Evolutionary conservation across 768 basidiomycete genomes (phyloP).

Genomic region (Tylopilus subfusipes): DNA sequence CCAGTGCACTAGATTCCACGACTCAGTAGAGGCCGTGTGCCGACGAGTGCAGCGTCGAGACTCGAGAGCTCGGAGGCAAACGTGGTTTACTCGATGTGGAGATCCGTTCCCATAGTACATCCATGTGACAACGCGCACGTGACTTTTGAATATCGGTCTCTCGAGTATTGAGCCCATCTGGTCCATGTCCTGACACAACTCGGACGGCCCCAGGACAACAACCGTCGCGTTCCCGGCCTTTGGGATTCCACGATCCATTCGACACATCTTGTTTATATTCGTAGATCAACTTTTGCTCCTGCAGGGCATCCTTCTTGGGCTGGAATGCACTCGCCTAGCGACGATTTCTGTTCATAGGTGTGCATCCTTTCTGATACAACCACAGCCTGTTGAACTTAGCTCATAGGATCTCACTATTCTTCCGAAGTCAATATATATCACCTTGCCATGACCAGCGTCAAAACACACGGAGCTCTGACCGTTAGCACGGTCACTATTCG

Average conservation of each 20-base stretch:
- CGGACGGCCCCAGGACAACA: slow-evolving; percentile 8
- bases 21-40: not conserved
- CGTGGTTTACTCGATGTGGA: not conserved
- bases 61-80: not conserved
- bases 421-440: slow-evolving; percentile 6
- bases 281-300: slow-evolving; percentile 8
- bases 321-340: slow-evolving; percentile 24
- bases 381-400: not conserved
- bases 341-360: slow-evolving; percentile 21
- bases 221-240: slow-evolving; percentile 4
- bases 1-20: not conserved
- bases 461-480: slow-evolving; percentile 10
- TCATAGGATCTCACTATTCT: slow-evolving; percentile 12
- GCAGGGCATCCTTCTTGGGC: slow-evolving; percentile 5
- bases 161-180: slow-evolving; percentile 14
- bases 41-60: not conserved
- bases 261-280: slow-evolving; percentile 25
- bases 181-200: slow-evolving; percentile 25
- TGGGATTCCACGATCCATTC: slow-evolving; percentile 9
- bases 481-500: slow-evolving; percentile 33
- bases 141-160: slow-evolving; percentile 17
- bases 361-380: not conserved
- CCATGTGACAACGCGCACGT: slow-evolving; percentile 19
- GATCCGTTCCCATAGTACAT: slow-evolving; percentile 9
- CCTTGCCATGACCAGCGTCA: slow-evolving; percentile 23